These are phyloP conservation scores for Cadophora sp. DNA, from an alignment of 2,329 filamentous ascomycete genomes.

Conservation along the genomic window DNA sequence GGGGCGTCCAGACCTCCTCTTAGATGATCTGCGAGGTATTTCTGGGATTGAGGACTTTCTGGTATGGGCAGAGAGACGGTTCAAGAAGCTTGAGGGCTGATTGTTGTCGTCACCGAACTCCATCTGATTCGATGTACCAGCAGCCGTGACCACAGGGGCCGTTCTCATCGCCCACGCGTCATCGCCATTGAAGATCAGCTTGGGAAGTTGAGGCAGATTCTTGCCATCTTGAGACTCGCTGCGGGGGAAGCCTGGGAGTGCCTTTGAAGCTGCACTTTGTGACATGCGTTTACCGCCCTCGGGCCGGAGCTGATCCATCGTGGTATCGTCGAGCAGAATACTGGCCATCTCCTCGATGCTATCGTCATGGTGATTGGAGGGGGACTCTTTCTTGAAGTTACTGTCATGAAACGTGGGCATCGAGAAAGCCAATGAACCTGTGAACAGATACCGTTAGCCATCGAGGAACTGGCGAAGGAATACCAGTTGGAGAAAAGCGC, in stretches of 20 bases:
- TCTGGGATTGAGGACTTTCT: slow-evolving; percentile 33
- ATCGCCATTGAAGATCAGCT: slow-evolving; percentile 31
- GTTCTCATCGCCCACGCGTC: slow-evolving; percentile 33
- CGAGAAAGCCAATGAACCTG: slow-evolving; percentile 17
- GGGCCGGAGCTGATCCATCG: slow-evolving; percentile 27
- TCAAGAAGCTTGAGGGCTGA: slow-evolving; percentile 10
- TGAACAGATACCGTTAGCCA: neutral
- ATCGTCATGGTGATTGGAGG: slow-evolving; percentile 27
- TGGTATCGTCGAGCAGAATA: slow-evolving; percentile 37
- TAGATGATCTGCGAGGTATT: slow-evolving; percentile 39
- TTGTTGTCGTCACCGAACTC: slow-evolving; percentile 16
- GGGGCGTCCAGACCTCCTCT: slow-evolving; percentile 27
- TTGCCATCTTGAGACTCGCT: slow-evolving; percentile 22
- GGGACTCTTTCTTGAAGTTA: slow-evolving; percentile 14
- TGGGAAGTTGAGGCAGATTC: slow-evolving; percentile 30
- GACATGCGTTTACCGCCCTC: slow-evolving; percentile 31
- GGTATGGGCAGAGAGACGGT: slow-evolving; percentile 14
- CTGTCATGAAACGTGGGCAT: slow-evolving; percentile 12
- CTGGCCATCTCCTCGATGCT: slow-evolving; percentile 39
- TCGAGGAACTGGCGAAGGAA: neutral
- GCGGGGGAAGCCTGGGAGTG: slow-evolving; percentile 10
- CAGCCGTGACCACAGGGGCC: slow-evolving; percentile 28
- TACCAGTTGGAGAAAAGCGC: neutral
- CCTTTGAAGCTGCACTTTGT: slow-evolving; percentile 22
- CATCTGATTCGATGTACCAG: slow-evolving; percentile 23